phyloP scores from a whole-genome alignment of 192 early-diverging fungal genomes.

The Gamsiella multidivaricata region DNA sequence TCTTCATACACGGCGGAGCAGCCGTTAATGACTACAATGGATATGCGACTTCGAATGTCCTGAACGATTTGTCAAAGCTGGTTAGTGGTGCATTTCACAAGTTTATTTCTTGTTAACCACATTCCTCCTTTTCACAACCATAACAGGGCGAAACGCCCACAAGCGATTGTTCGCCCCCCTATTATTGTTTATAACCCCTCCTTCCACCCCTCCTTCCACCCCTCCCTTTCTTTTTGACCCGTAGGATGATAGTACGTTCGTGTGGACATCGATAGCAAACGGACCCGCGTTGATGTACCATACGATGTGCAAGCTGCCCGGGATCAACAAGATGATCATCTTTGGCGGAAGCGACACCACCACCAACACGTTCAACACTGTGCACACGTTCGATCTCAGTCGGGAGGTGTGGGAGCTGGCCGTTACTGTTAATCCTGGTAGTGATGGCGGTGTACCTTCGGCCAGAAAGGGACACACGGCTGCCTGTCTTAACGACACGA shows the following conservation, averaged over 20 bases:
- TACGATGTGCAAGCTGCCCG: conserved; percentile 64
- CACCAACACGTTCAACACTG: conserved; percentile 56
- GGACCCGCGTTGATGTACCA: conserved; percentile 64
- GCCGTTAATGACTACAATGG: conserved; percentile 6
- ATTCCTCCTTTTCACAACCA: too few relatives aligned
- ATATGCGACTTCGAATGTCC: conserved; percentile 10
- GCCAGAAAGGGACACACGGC: conserved; percentile 71
- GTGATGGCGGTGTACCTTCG: conserved; percentile 54
- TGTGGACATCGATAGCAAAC: conserved; percentile 67
- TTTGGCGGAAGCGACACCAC: conserved; percentile 73
- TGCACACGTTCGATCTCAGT: conserved; percentile 60
- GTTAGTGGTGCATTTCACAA: conserved; percentile 23
- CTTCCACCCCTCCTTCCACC: background rate
- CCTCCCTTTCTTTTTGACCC: background rate
- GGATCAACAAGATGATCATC: conserved; percentile 63
- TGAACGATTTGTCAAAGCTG: conserved; percentile 25
- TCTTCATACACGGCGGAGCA: conserved; percentile 36
- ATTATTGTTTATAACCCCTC: background rate
- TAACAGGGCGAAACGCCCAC: too few relatives aligned
- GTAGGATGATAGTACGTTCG: conserved; percentile 56
- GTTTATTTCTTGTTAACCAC: too few relatives aligned
- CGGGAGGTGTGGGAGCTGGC: conserved; percentile 64
- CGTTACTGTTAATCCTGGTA: conserved; percentile 41
- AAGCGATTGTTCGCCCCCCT: too few relatives aligned
- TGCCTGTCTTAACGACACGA: conserved; percentile 69